Evolutionary conservation across 2,329 filamentous ascomycete species (phyloP).

Genomic region (Pseudopyricularia javanii): DNA sequence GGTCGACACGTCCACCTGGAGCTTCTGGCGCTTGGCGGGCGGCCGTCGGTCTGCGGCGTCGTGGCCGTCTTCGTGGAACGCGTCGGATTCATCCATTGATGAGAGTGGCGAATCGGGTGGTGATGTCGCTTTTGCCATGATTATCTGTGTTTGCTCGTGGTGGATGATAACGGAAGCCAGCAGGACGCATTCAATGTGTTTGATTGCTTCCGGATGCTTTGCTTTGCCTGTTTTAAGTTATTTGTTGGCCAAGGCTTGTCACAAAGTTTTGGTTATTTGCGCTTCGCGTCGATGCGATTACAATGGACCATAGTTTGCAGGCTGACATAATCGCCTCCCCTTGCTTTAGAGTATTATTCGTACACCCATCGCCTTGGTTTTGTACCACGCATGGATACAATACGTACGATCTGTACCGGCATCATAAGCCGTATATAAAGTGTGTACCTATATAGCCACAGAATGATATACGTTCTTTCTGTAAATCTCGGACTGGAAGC

Average conservation of each 20-base stretch:
- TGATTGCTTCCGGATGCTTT: not conserved
- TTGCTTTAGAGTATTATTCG: not conserved
- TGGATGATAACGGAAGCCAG: not conserved
- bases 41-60: conserved; percentile 25
- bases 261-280: not conserved
- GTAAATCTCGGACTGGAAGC: too few species aligned
- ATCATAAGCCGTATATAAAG: too few species aligned
- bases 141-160: not conserved
- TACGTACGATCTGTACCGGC: too few species aligned
- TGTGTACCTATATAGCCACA: too few species aligned
- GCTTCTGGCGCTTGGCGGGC: conserved; percentile 34
- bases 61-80: conserved; percentile 31
- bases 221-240: not conserved
- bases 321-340: not conserved
- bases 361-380: not conserved
- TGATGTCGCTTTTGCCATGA: conserved; percentile 6
- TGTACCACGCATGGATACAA: too few species aligned
- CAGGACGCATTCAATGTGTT: not conserved
- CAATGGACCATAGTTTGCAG: too few species aligned
- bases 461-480: too few species aligned
- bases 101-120: conserved; percentile 33
- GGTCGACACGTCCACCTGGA: conserved; percentile 27
- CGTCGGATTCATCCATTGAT: conserved; percentile 31
- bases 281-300: not conserved
- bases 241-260: not conserved